Evolutionary conservation across 2,329 filamentous ascomycete genomes (phyloP).

Genomic region (Sclerotinia sclerotiorum): DNA sequence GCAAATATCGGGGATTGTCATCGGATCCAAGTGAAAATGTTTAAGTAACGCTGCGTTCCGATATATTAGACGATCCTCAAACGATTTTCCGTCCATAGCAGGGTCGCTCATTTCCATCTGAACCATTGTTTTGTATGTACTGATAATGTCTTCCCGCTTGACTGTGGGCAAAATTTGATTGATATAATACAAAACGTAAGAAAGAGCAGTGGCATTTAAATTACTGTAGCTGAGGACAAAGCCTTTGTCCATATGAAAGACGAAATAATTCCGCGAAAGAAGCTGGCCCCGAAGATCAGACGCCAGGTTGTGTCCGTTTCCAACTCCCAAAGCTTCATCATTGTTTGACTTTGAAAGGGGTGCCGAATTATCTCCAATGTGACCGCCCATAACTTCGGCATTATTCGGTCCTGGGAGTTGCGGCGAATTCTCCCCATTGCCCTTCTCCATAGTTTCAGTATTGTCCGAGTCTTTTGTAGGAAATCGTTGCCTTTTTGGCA

Average conservation of each 20-base stretch:
- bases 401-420: too few species aligned
- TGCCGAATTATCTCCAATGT: too few species aligned
- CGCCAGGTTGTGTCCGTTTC: neutral
- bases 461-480: neutral
- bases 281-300: neutral
- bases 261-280: neutral
- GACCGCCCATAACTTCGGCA: too few species aligned
- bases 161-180: neutral
- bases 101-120: rapidly evolving
- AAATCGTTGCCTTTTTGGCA: neutral
- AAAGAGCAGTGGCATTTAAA: neutral
- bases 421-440: too few species aligned
- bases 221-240: rapidly evolving
- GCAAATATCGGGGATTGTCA: neutral
- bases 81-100: neutral
- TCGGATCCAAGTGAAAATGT: neutral
- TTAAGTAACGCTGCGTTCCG: neutral
- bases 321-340: too few species aligned
- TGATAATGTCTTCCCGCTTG: rapidly evolving
- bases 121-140: neutral
- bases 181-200: neutral
- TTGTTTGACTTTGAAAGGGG: too few species aligned
- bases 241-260: neutral
- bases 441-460: neutral
- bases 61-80: neutral